phyloP scores from a whole-genome alignment of 176 grass and related monocot species.

The Rhipidocladum racemiflorum region DNA sequence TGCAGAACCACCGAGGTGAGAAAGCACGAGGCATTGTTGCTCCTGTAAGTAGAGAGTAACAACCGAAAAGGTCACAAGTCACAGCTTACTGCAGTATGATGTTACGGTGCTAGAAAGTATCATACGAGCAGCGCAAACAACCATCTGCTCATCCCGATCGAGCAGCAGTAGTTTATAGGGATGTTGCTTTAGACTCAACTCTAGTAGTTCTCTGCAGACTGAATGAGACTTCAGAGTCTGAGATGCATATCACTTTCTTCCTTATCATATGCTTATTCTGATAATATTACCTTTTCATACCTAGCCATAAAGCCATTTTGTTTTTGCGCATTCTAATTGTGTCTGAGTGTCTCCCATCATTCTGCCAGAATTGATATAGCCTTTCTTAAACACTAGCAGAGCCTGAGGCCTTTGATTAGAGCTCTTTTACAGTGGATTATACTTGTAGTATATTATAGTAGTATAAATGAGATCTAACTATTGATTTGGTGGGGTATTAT shows the following conservation, averaged over 20 bases:
- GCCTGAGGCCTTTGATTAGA: constrained; percentile 49
- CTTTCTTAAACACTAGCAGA: constrained; percentile 61
- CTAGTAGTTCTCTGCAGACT: not conserved
- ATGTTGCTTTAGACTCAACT: not conserved
- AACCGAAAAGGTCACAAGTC: not conserved
- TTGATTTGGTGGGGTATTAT: too few species aligned
- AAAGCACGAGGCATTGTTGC: not conserved
- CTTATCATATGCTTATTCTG: not conserved
- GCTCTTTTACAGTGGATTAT: too few species aligned
- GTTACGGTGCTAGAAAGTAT: not conserved
- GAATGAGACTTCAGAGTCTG: not conserved
- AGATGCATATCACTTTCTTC: not conserved
- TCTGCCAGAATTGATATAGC: constrained; percentile 58
- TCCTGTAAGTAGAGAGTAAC: not conserved
- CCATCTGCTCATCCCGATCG: not conserved
- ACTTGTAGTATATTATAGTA: too few species aligned
- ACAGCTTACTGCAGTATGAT: not conserved
- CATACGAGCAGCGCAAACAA: not conserved
- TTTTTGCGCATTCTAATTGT: too few species aligned
- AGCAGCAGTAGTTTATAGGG: not conserved
- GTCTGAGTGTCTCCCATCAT: too few species aligned
- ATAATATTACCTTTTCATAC: not conserved
- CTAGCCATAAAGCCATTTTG: too few species aligned
- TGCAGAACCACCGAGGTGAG: constrained; percentile 57
- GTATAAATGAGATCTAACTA: too few species aligned